Conservation (phyloP, 1,284 basidiomycete species). For the Ceratobasidium sp. region DNA sequence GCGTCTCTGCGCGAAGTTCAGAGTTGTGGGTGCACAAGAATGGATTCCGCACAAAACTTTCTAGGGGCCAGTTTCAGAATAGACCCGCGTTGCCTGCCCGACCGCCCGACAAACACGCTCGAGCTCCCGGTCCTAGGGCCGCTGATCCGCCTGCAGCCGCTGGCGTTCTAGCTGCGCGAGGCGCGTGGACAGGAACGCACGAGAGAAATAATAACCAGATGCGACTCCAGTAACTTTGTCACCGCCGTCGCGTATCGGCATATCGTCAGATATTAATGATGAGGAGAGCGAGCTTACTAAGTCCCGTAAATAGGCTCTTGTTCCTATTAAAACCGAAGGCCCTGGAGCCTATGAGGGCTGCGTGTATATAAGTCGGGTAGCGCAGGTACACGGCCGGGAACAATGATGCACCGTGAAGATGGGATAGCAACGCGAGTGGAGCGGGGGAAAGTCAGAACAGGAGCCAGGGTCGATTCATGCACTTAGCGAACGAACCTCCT, state of each 20-base stretch:
- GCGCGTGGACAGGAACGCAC: constrained; percentile 36
- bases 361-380: not conserved
- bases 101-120: not conserved
- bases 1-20: too few species aligned
- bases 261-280: constrained; percentile 13
- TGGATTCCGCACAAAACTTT: too few species aligned
- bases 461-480: constrained; percentile 5
- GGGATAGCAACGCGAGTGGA: constrained; percentile 35
- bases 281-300: constrained; percentile 14
- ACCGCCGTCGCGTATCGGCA: not conserved
- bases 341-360: constrained; percentile 31
- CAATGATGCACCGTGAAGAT: constrained; percentile 16
- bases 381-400: constrained; percentile 17
- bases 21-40: too few species aligned
- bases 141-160: constrained; percentile 26
- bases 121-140: too few species aligned
- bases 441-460: too few species aligned
- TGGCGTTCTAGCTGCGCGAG: constrained; percentile 35
- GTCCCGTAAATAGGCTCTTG: constrained; percentile 36
- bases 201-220: constrained; percentile 39
- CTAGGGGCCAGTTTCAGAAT: constrained; percentile 18
- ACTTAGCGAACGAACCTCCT: constrained; percentile 40
- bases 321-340: constrained; percentile 36
- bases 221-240: constrained; percentile 27
- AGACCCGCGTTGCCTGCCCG: not conserved